A percentile compares a stretch with the other conserved stretches of the same genome.
These are phyloP conservation scores for Aspergillus pseudotamarii DNA, from an alignment of 2,329 filamentous ascomycete genomes.

Conservation along the genomic window DNA sequence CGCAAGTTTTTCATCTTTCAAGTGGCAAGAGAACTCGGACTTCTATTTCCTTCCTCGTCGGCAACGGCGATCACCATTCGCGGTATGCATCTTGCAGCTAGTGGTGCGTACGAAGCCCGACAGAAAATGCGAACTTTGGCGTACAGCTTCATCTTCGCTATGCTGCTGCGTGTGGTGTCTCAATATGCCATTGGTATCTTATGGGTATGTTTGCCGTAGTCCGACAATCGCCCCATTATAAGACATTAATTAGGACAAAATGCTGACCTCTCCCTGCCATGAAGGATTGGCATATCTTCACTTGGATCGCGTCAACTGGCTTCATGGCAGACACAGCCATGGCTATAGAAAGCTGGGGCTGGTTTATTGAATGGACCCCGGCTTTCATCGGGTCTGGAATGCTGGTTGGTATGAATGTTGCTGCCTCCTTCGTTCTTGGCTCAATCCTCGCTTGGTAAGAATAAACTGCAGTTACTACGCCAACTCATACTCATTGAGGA, in stretches of 20 bases:
- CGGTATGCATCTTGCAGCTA: slow-evolving; percentile 6
- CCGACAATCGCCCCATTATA: neutral
- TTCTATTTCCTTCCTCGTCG: slow-evolving; percentile 6
- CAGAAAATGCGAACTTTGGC: slow-evolving; percentile 6
- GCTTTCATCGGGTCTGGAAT: slow-evolving; percentile 12
- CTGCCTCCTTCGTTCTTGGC: slow-evolving; percentile 2
- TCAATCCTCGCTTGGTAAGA: slow-evolving; percentile 9
- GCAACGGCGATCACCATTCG: slow-evolving; percentile 9
- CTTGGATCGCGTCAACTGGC: slow-evolving; percentile 1
- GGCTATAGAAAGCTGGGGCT: slow-evolving; percentile 10
- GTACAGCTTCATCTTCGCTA: neutral
- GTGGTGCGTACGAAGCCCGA: neutral
- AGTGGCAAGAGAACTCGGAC: slow-evolving; percentile 5
- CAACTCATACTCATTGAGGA: neutral
- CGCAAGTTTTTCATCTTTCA: slow-evolving; percentile 8
- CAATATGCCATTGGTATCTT: slow-evolving; percentile 10
- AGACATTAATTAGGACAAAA: neutral
- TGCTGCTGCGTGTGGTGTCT: slow-evolving; percentile 3
- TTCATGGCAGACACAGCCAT: neutral
- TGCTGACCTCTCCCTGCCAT: neutral
- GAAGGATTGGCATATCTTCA: slow-evolving; percentile 11
- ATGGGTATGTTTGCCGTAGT: neutral
- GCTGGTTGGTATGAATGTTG: slow-evolving; percentile 9
- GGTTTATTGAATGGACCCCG: slow-evolving; percentile 11
- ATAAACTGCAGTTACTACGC: neutral